A percentile compares a stretch with the other conserved stretches of the same genome.
phyloP scores from a whole-genome alignment of 1,139 yeast species.

The Blastobotrys indianensis region DNA sequence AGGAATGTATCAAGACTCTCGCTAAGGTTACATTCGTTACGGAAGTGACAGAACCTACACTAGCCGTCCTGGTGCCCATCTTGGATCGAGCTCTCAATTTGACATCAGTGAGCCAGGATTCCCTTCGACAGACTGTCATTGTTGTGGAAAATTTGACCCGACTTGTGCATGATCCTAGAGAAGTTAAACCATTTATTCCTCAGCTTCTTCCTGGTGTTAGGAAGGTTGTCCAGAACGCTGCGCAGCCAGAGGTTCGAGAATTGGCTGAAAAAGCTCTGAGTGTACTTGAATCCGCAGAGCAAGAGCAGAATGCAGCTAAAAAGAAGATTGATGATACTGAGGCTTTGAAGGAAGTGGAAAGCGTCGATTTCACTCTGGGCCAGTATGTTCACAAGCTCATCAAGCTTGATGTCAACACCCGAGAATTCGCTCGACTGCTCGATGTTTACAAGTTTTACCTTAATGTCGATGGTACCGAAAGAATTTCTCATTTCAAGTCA shows the following conservation, averaged over 20 bases:
- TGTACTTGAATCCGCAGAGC: constrained; percentile 78
- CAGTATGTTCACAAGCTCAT: constrained; percentile 53
- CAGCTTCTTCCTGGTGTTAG: constrained; percentile 82
- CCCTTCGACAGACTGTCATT: constrained; percentile 91
- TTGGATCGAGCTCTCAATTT: constrained; percentile 83
- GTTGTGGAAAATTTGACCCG: constrained; percentile 95
- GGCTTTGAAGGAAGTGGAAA: constrained; percentile 43
- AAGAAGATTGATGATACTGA: constrained; percentile 60
- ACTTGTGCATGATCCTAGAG: constrained; percentile 88
- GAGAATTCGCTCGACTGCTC: constrained; percentile 76
- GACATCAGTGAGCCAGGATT: constrained; percentile 90
- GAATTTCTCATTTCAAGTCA: constrained; percentile 53
- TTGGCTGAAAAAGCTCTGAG: constrained; percentile 78
- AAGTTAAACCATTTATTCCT: constrained; percentile 84
- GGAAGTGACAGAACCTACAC: constrained; percentile 94
- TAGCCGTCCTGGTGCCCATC: constrained; percentile 85
- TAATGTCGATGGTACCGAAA: constrained; percentile 38
- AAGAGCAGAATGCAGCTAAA: constrained; percentile 63
- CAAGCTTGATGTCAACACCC: constrained; percentile 73
- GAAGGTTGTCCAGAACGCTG: constrained; percentile 82
- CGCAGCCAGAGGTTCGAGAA: constrained; percentile 94
- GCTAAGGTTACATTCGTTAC: constrained; percentile 96
- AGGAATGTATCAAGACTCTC: constrained; percentile 81
- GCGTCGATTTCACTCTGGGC: constrained; percentile 35
- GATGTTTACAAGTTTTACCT: constrained; percentile 42